phyloP scores from a whole-genome alignment of 257 asterid species.

The Oldenlandia corymbosa region DNA sequence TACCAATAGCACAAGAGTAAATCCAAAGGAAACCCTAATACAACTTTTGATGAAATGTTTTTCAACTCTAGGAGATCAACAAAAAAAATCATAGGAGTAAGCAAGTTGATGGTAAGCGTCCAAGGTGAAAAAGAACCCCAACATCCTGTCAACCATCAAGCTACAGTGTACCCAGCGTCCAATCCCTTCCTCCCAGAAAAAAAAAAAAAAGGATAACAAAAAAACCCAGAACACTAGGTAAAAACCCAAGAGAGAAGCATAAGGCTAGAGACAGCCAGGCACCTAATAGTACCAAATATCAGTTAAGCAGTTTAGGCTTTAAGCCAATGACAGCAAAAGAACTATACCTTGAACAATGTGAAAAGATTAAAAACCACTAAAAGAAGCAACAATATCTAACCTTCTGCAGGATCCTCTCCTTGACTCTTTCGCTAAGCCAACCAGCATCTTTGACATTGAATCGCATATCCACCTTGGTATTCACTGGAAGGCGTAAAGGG shows the following conservation, averaged over 20 bases:
- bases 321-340: neutral
- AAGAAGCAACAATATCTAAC: conserved; percentile 33
- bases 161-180: neutral
- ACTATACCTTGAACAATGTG: neutral
- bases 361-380: conserved; percentile 7
- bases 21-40: neutral
- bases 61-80: no score
- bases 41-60: neutral
- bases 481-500: conserved; percentile 38
- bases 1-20: neutral
- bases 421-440: conserved; percentile 80
- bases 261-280: neutral
- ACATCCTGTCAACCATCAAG: neutral
- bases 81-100: neutral
- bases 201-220: neutral
- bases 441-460: conserved; percentile 69
- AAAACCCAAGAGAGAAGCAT: no score
- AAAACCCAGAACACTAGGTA: neutral
- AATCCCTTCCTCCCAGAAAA: neutral
- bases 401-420: conserved; percentile 79
- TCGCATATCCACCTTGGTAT: conserved; percentile 96
- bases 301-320: neutral
- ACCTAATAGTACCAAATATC: neutral
- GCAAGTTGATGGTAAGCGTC: neutral
- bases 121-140: neutral